Conservation (phyloP, 345 rosid species). For the Eucalyptus melliodora region DNA sequence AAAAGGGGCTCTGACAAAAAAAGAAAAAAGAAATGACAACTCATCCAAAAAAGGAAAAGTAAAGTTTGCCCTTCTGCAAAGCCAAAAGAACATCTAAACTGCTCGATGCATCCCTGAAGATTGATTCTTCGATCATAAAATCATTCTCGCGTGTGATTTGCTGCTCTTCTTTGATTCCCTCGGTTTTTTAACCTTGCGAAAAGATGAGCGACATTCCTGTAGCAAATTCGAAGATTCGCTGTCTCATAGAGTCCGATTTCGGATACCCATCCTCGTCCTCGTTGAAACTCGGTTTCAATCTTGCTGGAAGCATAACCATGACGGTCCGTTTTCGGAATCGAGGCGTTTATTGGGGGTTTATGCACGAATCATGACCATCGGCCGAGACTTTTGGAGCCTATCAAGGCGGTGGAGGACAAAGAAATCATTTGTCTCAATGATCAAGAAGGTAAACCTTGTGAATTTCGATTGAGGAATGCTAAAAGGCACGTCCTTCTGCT, state of each 20-base stretch:
- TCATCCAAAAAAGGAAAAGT: no score
- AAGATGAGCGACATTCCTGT: not conserved
- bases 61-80: rapidly evolving
- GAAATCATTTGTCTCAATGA: no score
- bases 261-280: not conserved
- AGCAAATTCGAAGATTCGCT: not conserved
- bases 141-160: not conserved
- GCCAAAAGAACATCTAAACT: no score
- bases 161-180: not conserved
- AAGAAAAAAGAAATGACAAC: no score
- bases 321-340: not conserved
- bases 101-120: not conserved
- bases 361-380: not conserved
- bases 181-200: not conserved
- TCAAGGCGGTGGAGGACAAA: no score
- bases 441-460: no score
- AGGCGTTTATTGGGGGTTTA: not conserved
- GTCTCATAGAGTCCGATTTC: not conserved
- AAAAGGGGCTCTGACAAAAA: no score
- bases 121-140: not conserved
- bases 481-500: no score
- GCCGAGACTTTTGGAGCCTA: no score
- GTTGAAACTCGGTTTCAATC: not conserved
- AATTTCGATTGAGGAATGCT: no score
- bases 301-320: not conserved